A percentile compares a stretch with the other conserved stretches of the same genome.
Evolutionary conservation across 164 flowering plant genomes (phyloP).

Genomic region (Macadamia tetraphylla): DNA sequence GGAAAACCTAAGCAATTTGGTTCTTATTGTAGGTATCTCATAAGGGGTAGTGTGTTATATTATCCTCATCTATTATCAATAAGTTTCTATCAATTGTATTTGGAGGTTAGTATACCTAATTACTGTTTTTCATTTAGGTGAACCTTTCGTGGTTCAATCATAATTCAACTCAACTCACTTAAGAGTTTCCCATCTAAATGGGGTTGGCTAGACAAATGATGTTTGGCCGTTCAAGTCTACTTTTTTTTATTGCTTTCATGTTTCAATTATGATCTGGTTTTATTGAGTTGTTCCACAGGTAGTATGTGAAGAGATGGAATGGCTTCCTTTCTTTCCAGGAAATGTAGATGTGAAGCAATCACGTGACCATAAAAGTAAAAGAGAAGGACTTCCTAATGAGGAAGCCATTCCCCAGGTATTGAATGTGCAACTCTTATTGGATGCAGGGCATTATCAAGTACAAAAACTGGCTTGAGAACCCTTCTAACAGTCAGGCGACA

Average conservation of each 20-base stretch:
- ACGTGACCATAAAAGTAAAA: no score
- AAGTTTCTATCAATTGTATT: constrained; percentile 93
- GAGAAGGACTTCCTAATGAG: no score
- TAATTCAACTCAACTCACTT: no score
- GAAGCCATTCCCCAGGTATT: constrained; percentile 42
- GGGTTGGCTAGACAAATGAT: no score
- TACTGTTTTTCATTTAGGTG: neutral
- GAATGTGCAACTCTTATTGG: constrained; percentile 87
- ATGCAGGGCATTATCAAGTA: constrained; percentile 84
- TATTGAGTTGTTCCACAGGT: constrained; percentile 40
- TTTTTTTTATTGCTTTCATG: no score
- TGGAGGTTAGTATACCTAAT: constrained; percentile 69
- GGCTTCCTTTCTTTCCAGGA: no score
- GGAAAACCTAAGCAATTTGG: constrained; percentile 87
- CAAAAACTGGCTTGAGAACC: constrained; percentile 86
- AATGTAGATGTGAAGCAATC: no score
- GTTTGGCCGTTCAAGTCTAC: no score
- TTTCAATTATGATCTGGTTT: neutral
- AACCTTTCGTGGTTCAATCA: neutral
- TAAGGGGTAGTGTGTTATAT: constrained; percentile 88
- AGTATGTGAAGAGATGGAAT: constrained; percentile 64
- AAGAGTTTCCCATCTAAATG: no score
- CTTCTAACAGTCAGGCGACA: constrained; percentile 87
- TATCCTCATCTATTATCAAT: constrained; percentile 96
- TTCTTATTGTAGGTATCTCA: constrained; percentile 64